phyloP scores from a whole-genome alignment of 1,139 yeast species.

The Suzukiozyma palmioleophila region DNA sequence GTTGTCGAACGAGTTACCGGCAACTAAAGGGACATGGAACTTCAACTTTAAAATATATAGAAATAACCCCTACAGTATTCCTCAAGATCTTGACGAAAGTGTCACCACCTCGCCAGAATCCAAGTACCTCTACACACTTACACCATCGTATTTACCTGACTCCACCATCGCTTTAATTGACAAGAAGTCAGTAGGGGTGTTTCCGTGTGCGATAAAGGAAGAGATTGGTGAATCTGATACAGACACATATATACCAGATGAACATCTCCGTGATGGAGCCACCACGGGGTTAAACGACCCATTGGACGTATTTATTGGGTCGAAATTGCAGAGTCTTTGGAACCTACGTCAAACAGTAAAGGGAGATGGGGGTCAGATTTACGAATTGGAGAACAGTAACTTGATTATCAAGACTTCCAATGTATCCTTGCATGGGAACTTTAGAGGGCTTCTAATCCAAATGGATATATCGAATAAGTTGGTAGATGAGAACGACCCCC shows the following conservation, averaged over 20 bases:
- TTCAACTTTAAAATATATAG: constrained; percentile 62
- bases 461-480: constrained; percentile 32
- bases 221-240: constrained; percentile 23
- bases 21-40: constrained; percentile 56
- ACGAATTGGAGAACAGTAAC: constrained; percentile 47
- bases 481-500: constrained; percentile 9
- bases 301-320: constrained; percentile 45
- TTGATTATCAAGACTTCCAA: constrained; percentile 59
- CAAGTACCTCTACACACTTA: constrained; percentile 52
- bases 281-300: constrained; percentile 47
- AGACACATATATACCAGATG: constrained; percentile 31
- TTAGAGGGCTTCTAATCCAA: constrained; percentile 66
- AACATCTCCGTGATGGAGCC: constrained; percentile 41
- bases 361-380: constrained; percentile 74
- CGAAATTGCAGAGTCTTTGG: constrained; percentile 72
- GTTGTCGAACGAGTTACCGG: constrained; percentile 60
- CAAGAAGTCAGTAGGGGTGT: constrained; percentile 41
- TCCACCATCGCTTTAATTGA: constrained; percentile 52
- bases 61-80: constrained; percentile 52
- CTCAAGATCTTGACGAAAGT: constrained; percentile 30
- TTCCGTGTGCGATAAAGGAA: constrained; percentile 35
- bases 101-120: constrained; percentile 33
- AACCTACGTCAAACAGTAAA: constrained; percentile 62
- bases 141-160: constrained; percentile 50
- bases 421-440: constrained; percentile 68